A percentile compares a stretch with the other conserved stretches of the same genome.
Conservation (phyloP, 2,329 filamentous ascomycete genomes). For the Neonectria neomacrospora region DNA sequence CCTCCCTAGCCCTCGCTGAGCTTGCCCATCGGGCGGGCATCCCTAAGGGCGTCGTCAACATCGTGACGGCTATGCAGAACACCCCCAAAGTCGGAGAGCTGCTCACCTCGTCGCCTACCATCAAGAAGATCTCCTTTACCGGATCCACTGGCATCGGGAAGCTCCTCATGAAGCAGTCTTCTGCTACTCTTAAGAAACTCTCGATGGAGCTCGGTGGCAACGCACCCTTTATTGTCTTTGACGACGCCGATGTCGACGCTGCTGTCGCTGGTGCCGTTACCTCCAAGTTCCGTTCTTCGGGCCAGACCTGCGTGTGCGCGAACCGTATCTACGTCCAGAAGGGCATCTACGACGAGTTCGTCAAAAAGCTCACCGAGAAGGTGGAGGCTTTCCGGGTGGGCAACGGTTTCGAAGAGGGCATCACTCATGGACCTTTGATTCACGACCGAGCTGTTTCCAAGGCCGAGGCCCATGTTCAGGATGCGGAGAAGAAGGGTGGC, state of each 20-base stretch:
- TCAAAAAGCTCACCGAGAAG: constrained; percentile 74
- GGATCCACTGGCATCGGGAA: constrained; percentile 78
- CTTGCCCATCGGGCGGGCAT: constrained; percentile 88
- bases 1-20: constrained; percentile 87
- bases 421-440: constrained; percentile 86
- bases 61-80: constrained; percentile 83
- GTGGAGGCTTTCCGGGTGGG: constrained; percentile 81
- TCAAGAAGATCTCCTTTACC: constrained; percentile 95
- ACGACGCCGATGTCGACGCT: constrained; percentile 88
- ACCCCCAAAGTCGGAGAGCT: constrained; percentile 81
- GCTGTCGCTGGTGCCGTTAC: constrained; percentile 86
- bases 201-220: constrained; percentile 96
- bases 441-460: constrained; percentile 85
- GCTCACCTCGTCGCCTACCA: constrained; percentile 75
- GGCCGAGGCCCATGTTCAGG: constrained; percentile 81
- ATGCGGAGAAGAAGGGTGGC: constrained; percentile 81
- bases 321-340: constrained; percentile 85
- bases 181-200: constrained; percentile 82
- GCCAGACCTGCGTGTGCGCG: constrained; percentile 94
- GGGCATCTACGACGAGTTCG: constrained; percentile 81
- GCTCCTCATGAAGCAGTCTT: constrained; percentile 88
- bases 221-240: constrained; percentile 95
- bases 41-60: constrained; percentile 89
- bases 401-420: constrained; percentile 74
- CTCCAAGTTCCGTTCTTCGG: constrained; percentile 93